Percentiles rank a stretch among this genome's conserved stretches.
These are phyloP conservation scores for Phaeoacremonium minimum DNA, from an alignment of 2,329 filamentous ascomycete genomes.

Conservation along the genomic window DNA sequence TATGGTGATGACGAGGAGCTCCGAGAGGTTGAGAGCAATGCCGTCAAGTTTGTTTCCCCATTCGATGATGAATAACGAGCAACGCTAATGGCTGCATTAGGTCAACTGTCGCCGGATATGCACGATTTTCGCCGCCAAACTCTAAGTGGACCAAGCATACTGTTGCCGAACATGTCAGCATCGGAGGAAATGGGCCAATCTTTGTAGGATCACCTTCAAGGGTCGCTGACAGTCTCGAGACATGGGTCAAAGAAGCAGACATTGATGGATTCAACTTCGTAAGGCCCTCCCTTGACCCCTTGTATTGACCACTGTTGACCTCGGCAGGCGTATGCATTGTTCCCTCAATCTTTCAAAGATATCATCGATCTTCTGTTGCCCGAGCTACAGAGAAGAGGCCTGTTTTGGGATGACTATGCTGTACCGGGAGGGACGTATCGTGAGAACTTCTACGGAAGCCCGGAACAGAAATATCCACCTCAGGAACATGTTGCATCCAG, in stretches of 20 bases:
- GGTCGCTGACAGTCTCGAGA: slow-evolving; percentile 64
- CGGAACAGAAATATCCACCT: slow-evolving; percentile 26
- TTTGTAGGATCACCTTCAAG: slow-evolving; percentile 60
- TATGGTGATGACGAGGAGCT: slow-evolving; percentile 34
- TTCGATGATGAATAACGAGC: neutral
- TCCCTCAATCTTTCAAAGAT: slow-evolving; percentile 62
- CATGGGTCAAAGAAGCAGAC: slow-evolving; percentile 50
- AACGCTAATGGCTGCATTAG: neutral
- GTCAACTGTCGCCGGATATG: slow-evolving; percentile 14
- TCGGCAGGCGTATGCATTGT: slow-evolving; percentile 33
- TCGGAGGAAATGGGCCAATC: slow-evolving; percentile 63
- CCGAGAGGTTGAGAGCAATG: slow-evolving; percentile 31
- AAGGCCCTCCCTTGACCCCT: neutral
- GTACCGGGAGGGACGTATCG: slow-evolving; percentile 36
- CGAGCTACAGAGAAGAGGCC: slow-evolving; percentile 52
- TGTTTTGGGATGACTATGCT: slow-evolving; percentile 48
- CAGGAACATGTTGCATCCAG: slow-evolving; percentile 31
- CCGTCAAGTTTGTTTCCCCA: slow-evolving; percentile 28
- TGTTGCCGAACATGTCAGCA: slow-evolving; percentile 62
- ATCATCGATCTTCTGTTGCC: slow-evolving; percentile 61
- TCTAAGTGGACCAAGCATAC: slow-evolving; percentile 70
- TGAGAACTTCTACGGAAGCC: slow-evolving; percentile 33
- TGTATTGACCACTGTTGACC: neutral
- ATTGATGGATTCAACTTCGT: slow-evolving; percentile 66
- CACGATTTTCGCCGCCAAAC: slow-evolving; percentile 6